Percentiles rank a stretch among this genome's conserved stretches.
phyloP scores from a whole-genome alignment of 1,284 basidiomycete genomes.

The Exobasidium rhododendri region DNA sequence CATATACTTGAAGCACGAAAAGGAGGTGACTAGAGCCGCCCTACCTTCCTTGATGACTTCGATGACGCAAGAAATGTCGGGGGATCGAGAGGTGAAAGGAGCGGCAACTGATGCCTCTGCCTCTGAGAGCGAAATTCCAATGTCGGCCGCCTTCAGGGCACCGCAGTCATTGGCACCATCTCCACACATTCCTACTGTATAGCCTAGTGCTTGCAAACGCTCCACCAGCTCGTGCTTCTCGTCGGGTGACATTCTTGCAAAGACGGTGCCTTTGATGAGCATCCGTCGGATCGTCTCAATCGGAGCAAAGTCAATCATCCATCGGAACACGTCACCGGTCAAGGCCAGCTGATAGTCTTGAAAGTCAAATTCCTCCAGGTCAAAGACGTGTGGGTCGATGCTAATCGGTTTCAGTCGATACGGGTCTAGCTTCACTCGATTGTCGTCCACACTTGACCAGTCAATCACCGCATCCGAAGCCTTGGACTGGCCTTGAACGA shows the following conservation, averaged over 20 bases:
- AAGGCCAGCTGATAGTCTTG: slow-evolving; percentile 90
- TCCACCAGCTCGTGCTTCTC: slow-evolving; percentile 99
- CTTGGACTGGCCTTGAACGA: slow-evolving; percentile 66
- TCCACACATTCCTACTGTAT: slow-evolving; percentile 96
- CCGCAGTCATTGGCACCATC: slow-evolving; percentile 99
- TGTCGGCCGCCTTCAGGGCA: slow-evolving; percentile 95
- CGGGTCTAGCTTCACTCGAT: slow-evolving; percentile 79
- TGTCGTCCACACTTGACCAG: slow-evolving; percentile 92
- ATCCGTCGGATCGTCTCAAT: slow-evolving; percentile 65
- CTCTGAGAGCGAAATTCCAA: slow-evolving; percentile 92
- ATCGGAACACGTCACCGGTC: slow-evolving; percentile 95
- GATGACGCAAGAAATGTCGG: slow-evolving; percentile 92
- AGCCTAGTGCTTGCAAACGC: slow-evolving; percentile 84
- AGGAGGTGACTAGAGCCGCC: slow-evolving; percentile 91
- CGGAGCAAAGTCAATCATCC: slow-evolving; percentile 95
- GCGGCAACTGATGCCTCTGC: slow-evolving; percentile 99
- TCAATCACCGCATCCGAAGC: slow-evolving; percentile 70
- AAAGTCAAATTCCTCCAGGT: slow-evolving; percentile 46
- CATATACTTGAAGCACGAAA: slow-evolving; percentile 98
- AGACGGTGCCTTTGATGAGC: slow-evolving; percentile 97
- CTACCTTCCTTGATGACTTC: slow-evolving; percentile 88
- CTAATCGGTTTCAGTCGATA: slow-evolving; percentile 65
- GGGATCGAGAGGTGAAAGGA: slow-evolving; percentile 88
- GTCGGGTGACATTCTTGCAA: slow-evolving; percentile 98
- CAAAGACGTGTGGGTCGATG: slow-evolving; percentile 42